Evolutionary conservation across 1,139 yeast genomes (phyloP).

Genomic region (Sugiyamaella neomexicana): DNA sequence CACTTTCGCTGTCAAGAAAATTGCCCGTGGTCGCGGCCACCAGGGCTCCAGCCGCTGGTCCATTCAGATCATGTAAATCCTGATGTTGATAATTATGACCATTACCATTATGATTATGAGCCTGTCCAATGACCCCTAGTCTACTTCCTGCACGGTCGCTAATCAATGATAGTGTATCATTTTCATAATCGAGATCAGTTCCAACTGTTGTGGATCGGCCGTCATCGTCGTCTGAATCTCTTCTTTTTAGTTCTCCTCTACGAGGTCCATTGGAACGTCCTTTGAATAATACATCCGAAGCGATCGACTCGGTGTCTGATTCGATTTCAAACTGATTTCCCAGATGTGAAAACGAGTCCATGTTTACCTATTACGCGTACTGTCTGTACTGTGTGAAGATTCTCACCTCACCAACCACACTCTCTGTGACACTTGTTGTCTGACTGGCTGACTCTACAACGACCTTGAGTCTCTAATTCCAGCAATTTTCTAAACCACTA

Average conservation of each 20-base stretch:
- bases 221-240: slow-evolving; percentile 31
- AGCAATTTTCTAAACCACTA: not conserved
- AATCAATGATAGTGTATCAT: slow-evolving; percentile 27
- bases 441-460: too few relatives aligned
- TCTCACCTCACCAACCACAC: too few relatives aligned
- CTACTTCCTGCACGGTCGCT: slow-evolving; percentile 9
- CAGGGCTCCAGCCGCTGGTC: slow-evolving; percentile 16
- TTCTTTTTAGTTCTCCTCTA: slow-evolving; percentile 13
- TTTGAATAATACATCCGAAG: slow-evolving; percentile 35
- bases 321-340: slow-evolving; percentile 34
- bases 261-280: slow-evolving; percentile 25
- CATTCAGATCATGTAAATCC: slow-evolving; percentile 11
- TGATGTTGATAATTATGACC: not conserved
- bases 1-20: slow-evolving; percentile 19
- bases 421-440: too few relatives aligned
- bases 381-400: not conserved
- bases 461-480: too few relatives aligned
- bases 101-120: not conserved
- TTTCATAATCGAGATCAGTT: slow-evolving; percentile 27
- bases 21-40: slow-evolving; percentile 16
- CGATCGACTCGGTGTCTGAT: slow-evolving; percentile 33
- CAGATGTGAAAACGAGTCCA: slow-evolving; percentile 33
- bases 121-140: slow-evolving; percentile 9
- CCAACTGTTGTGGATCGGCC: slow-evolving; percentile 31
- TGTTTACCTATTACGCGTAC: slow-evolving; percentile 6